Evolutionary conservation across 2,329 filamentous ascomycete genomes (phyloP).

Genomic region (Fusarium chlamydosporum): DNA sequence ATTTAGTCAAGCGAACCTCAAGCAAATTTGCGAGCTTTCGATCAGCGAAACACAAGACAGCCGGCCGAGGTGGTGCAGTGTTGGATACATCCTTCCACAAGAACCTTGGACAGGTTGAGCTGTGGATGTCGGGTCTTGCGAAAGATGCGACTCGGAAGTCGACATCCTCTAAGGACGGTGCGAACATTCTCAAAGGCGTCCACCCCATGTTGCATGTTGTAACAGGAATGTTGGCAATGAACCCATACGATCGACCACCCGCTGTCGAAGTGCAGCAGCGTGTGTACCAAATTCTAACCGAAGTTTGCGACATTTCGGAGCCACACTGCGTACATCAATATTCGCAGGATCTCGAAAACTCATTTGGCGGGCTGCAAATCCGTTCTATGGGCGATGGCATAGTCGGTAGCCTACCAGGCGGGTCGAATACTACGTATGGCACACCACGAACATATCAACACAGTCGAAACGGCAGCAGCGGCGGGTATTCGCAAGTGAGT

Average conservation of each 20-base stretch:
- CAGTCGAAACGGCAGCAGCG: conserved; percentile 54
- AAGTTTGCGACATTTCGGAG: conserved; percentile 62
- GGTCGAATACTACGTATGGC: conserved; percentile 52
- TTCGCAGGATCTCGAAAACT: conserved; percentile 52
- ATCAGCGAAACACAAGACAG: conserved; percentile 72
- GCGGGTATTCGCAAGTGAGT: conserved; percentile 56
- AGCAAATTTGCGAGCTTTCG: conserved; percentile 77
- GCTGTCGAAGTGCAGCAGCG: conserved; percentile 66
- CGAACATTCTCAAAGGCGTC: conserved; percentile 65
- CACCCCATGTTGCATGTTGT: conserved; percentile 67
- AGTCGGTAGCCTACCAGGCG: conserved; percentile 22
- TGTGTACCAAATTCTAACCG: conserved; percentile 67
- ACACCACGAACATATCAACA: conserved; percentile 51
- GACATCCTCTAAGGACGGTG: conserved; percentile 56
- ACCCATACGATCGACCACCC: conserved; percentile 67
- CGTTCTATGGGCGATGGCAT: conserved; percentile 28
- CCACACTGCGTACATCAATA: conserved; percentile 70
- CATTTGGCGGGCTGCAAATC: conserved; percentile 46
- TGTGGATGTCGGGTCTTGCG: conserved; percentile 74
- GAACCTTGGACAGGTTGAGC: conserved; percentile 76
- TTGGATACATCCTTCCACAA: conserved; percentile 80
- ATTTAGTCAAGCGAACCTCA: conserved; percentile 76
- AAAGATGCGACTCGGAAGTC: conserved; percentile 69
- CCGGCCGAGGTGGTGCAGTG: conserved; percentile 71
- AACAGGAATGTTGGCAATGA: conserved; percentile 67